Percentiles rank a stretch among this genome's conserved stretches.
Conservation (phyloP, 495 filamentous ascomycete species). For the Letharia lupina region DNA sequence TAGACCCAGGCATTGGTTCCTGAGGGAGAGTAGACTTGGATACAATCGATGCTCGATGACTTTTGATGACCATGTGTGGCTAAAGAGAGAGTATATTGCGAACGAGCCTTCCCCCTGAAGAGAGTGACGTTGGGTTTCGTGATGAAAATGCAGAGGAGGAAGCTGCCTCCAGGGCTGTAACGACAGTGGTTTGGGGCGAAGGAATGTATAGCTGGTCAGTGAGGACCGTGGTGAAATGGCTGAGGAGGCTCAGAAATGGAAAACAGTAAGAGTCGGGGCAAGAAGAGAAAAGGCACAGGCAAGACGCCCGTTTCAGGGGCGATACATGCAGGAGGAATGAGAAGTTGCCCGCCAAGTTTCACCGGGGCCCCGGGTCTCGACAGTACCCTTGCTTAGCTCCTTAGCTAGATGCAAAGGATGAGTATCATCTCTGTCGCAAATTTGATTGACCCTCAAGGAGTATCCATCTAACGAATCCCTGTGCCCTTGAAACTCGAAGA, state of each 20-base stretch:
- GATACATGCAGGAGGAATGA: neutral
- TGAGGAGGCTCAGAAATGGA: neutral
- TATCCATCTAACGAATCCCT: neutral
- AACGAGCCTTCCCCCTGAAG: neutral
- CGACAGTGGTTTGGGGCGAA: slow-evolving; percentile 20
- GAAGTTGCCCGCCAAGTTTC: neutral
- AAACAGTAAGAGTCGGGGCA: neutral
- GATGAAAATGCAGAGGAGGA: neutral
- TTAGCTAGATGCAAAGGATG: too few species aligned
- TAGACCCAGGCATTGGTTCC: slow-evolving; percentile 22
- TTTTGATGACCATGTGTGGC: slow-evolving; percentile 3
- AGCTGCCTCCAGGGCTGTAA: slow-evolving; percentile 14
- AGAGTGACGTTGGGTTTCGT: neutral
- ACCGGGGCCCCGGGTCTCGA: neutral
- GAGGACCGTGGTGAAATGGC: neutral
- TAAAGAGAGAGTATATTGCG: slow-evolving; percentile 8
- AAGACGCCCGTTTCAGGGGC: neutral
- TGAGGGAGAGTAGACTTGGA: neutral
- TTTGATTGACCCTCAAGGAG: neutral
- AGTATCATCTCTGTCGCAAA: neutral
- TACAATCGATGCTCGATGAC: neutral
- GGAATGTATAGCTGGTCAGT: slow-evolving; percentile 25
- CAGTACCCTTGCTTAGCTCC: neutral
- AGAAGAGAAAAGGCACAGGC: neutral
- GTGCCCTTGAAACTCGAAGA: too few species aligned